These are phyloP conservation scores for Stephania yunnanensis DNA, from an alignment of 164 flowering plant genomes.

Conservation along the genomic window DNA sequence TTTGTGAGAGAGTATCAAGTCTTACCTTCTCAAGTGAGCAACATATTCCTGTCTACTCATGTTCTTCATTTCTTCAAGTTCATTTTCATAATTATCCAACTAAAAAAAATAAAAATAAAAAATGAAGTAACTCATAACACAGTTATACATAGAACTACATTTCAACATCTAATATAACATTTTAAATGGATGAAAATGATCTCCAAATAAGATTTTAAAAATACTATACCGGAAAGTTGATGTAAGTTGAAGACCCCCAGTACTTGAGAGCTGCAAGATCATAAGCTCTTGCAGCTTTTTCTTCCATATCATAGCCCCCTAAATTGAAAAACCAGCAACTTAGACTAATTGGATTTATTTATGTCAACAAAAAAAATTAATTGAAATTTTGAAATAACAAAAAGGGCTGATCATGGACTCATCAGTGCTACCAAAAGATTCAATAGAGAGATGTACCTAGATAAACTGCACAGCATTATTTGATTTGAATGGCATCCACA, in stretches of 20 bases:
- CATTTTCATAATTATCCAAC: conserved; percentile 60
- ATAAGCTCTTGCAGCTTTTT: conserved; percentile 89
- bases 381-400: not conserved
- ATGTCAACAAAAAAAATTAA: not conserved
- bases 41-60: conserved; percentile 90
- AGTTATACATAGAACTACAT: not conserved
- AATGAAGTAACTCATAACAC: not conserved
- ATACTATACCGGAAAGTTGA: conserved; percentile 61
- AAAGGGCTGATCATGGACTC: not conserved
- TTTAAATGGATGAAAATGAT: not conserved
- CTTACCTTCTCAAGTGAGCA: conserved; percentile 77
- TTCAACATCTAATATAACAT: conserved; percentile 2
- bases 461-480: conserved; percentile 46
- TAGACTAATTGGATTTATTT: not conserved
- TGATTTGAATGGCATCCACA: conserved; percentile 27
- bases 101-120: conserved; percentile 29
- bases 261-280: conserved; percentile 91
- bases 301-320: conserved; percentile 96
- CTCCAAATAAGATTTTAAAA: not conserved
- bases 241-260: conserved; percentile 85
- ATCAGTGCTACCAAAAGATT: not conserved
- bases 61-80: conserved; percentile 85
- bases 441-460: conserved; percentile 41
- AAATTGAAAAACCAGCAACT: not conserved
- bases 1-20: not conserved